phyloP scores from a whole-genome alignment of 371 early-diverging fungal species.

The Rhizopus microsporus region DNA sequence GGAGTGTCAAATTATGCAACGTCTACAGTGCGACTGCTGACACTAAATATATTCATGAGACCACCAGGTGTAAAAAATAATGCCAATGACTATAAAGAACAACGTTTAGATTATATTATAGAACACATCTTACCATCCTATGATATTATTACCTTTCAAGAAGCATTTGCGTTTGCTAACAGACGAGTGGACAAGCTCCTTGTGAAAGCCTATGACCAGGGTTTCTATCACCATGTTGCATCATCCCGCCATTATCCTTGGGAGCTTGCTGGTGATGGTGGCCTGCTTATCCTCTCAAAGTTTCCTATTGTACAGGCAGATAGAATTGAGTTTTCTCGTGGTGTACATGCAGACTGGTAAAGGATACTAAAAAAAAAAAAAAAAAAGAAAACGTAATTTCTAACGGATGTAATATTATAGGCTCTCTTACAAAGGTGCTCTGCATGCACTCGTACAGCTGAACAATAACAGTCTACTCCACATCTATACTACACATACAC shows the following conservation, averaged over 20 bases:
- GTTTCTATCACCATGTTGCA: constrained; percentile 61
- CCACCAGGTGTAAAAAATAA: constrained; percentile 82
- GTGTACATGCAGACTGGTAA: constrained; percentile 72
- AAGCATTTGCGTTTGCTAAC: constrained; percentile 77
- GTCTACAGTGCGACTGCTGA: constrained; percentile 61
- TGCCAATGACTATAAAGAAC: constrained; percentile 75
- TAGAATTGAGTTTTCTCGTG: constrained; percentile 63
- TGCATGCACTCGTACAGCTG: constrained; percentile 72
- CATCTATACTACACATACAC: constrained; percentile 83
- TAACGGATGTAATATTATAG: constrained; percentile 24
- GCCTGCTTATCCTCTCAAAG: constrained; percentile 72
- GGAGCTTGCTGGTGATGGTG: constrained; percentile 77
- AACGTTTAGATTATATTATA: constrained; percentile 68
- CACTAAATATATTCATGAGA: constrained; percentile 84
- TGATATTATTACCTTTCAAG: constrained; percentile 83
- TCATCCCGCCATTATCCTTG: constrained; percentile 61
- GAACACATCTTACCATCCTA: constrained; percentile 62
- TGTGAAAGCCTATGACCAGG: constrained; percentile 61
- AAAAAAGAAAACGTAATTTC: background rate
- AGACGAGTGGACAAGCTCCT: constrained; percentile 58
- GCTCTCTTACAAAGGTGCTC: constrained; percentile 74
- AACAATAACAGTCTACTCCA: constrained; percentile 53
- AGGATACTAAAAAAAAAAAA: constrained; percentile 1
- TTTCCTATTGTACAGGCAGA: constrained; percentile 66
- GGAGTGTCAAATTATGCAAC: constrained; percentile 21